A percentile compares a stretch with the other conserved stretches of the same genome.
phyloP scores from a whole-genome alignment of 129 eudicot species.

The Helichrysum umbraculigerum region DNA sequence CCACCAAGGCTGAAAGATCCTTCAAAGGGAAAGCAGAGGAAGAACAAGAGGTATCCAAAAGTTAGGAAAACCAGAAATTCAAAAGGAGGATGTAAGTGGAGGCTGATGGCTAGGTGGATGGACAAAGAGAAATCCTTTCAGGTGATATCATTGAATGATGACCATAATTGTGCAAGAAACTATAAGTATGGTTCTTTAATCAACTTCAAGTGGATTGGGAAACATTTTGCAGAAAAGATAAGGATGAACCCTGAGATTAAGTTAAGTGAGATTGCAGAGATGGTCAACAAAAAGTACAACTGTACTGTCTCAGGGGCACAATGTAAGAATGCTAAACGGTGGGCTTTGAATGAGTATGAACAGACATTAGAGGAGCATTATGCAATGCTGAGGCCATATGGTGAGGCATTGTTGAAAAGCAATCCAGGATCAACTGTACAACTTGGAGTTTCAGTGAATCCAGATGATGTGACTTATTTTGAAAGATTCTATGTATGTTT shows the following conservation, averaged over 20 bases:
- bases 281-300: background rate
- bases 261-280: background rate
- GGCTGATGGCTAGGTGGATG: background rate
- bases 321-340: background rate
- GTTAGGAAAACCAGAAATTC: too few relatives aligned
- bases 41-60: background rate
- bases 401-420: background rate
- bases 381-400: background rate
- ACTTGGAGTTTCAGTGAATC: background rate
- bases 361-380: background rate
- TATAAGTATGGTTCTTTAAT: background rate
- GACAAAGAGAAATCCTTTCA: background rate
- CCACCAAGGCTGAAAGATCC: background rate
- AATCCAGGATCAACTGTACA: background rate
- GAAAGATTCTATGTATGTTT: constrained; percentile 7
- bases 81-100: too few relatives aligned
- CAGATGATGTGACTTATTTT: background rate
- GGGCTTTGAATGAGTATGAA: background rate
- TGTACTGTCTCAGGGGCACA: background rate
- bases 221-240: background rate
- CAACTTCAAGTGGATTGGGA: background rate
- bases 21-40: background rate
- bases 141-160: background rate
- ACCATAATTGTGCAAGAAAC: background rate
- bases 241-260: background rate